Evolutionary conservation across 2,329 filamentous ascomycete genomes (phyloP).

Genomic region (Monilinia fructicola): DNA sequence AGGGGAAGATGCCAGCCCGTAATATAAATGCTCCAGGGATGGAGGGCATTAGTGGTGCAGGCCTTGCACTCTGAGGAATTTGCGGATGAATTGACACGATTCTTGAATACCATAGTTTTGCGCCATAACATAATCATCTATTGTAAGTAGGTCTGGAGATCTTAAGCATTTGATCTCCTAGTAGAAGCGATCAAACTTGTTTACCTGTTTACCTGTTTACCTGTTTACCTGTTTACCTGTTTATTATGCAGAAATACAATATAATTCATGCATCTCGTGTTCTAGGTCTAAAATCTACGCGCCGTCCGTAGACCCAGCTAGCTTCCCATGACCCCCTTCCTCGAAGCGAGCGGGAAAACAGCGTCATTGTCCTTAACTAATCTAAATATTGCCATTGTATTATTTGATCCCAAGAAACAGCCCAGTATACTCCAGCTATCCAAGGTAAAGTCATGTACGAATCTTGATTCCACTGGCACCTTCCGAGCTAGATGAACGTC

Average conservation of each 20-base stretch:
- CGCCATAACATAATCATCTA: neutral
- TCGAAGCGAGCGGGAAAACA: neutral
- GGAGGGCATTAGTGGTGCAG: neutral
- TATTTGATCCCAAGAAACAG: neutral
- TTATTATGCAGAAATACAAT: neutral
- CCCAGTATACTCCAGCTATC: neutral
- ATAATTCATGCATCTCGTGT: neutral
- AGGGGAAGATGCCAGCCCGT: neutral
- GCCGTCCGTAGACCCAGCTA: too few species aligned
- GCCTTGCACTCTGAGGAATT: neutral
- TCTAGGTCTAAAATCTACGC: neutral
- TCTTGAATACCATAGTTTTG: conserved; percentile 10
- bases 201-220: neutral
- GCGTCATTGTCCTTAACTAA: neutral
- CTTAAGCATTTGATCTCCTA: neutral
- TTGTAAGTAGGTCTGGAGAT: neutral
- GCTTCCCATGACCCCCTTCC: neutral
- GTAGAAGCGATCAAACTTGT: neutral
- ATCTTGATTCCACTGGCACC: neutral
- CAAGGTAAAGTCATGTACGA: neutral
- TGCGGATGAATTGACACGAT: neutral
- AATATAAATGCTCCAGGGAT: neutral
- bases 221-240: neutral
- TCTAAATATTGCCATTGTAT: neutral
- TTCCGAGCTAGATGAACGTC: neutral